Evolutionary conservation across 306 rosid species (phyloP).

Genomic region (Astragalus membranaceus): DNA sequence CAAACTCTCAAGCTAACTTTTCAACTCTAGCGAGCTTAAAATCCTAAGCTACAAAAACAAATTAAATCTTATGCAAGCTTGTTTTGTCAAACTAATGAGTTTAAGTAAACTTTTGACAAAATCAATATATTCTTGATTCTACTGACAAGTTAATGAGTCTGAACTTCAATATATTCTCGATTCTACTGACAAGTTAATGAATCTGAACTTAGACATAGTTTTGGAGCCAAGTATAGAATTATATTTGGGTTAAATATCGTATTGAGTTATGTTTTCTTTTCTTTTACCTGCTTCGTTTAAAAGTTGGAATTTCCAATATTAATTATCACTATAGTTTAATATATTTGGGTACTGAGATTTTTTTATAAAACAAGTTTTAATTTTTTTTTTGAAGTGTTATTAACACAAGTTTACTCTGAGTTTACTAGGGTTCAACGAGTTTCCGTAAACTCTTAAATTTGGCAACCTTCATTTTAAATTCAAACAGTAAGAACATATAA

Average conservation of each 20-base stretch:
- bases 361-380: background rate
- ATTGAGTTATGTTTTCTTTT: background rate
- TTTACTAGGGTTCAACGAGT: background rate
- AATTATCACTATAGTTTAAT: background rate
- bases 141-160: background rate
- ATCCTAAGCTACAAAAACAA: background rate
- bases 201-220: background rate
- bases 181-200: background rate
- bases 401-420: background rate
- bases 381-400: background rate
- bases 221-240: background rate
- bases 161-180: background rate
- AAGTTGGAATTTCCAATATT: background rate
- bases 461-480: background rate
- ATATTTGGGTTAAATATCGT: background rate
- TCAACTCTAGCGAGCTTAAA: background rate
- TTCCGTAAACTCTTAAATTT: background rate
- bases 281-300: background rate
- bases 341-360: background rate
- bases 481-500: background rate
- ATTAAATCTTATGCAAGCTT: background rate
- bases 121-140: background rate
- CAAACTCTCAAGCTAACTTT: background rate
- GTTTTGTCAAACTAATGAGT: background rate
- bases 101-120: background rate